Percentiles rank a stretch among this genome's conserved stretches.
These are phyloP conservation scores for Paratinospora sagittata DNA, from an alignment of 164 flowering plant species.

Conservation along the genomic window DNA sequence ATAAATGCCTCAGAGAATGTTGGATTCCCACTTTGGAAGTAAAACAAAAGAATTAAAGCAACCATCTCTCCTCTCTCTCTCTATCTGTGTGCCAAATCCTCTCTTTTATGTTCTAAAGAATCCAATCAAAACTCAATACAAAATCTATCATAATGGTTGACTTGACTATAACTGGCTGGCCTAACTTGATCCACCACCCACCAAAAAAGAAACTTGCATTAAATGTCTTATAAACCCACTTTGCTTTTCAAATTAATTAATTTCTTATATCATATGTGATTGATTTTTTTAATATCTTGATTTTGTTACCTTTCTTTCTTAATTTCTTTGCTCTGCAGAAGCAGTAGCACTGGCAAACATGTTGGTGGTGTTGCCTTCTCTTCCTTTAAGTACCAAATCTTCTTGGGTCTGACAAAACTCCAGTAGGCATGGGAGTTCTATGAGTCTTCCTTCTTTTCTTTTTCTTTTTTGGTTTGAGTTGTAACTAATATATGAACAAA, in stretches of 20 bases:
- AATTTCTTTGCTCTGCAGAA: constrained; percentile 10
- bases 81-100: background rate
- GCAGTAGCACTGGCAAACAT: constrained; percentile 50
- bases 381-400: constrained; percentile 27
- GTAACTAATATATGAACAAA: constrained; percentile 14
- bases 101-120: background rate
- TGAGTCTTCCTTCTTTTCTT: background rate
- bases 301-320: background rate
- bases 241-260: constrained; percentile 2
- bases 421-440: constrained; percentile 19
- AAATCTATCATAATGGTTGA: background rate
- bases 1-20: background rate
- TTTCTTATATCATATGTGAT: too few relatives aligned
- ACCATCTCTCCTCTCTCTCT: background rate
- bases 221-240: background rate
- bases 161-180: constrained; percentile 2
- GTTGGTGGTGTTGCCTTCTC: too few relatives aligned
- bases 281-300: background rate
- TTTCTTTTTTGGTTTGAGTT: too few relatives aligned
- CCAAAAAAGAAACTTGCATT: background rate
- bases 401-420: constrained; percentile 26
- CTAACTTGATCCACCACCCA: background rate
- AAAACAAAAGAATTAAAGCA: background rate
- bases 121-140: background rate
- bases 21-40: constrained; percentile 5